phyloP scores from a whole-genome alignment of 176 grass and related monocot genomes.

The Dendrocalamus sinicus region DNA sequence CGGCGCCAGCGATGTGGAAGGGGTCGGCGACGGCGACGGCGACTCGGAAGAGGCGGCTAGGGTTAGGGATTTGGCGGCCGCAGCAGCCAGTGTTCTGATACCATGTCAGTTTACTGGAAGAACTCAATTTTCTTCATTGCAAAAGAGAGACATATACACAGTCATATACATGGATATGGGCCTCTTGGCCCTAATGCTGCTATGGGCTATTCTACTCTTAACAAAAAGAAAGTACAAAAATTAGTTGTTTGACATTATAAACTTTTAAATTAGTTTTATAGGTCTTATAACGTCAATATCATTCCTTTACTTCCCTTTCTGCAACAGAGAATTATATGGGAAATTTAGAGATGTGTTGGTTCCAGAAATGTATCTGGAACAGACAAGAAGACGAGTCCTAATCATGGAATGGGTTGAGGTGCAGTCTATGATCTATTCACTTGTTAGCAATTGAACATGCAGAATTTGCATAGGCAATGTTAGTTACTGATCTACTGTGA shows the following conservation, averaged over 20 bases:
- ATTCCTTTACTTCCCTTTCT: conserved; percentile 29
- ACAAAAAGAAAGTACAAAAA: background rate
- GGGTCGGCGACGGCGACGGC: too few species aligned
- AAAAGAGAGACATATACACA: too few species aligned
- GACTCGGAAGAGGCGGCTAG: too few species aligned
- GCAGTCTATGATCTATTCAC: conserved; percentile 35
- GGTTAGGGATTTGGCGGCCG: too few species aligned
- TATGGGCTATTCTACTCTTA: too few species aligned
- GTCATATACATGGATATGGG: too few species aligned
- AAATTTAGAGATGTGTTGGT: conserved; percentile 80
- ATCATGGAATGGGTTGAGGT: conserved; percentile 99
- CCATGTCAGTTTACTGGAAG: too few species aligned
- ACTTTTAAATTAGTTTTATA: conserved; percentile 1
- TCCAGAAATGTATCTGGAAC: conserved; percentile 89
- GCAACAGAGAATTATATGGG: conserved; percentile 81
- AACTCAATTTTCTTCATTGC: too few species aligned
- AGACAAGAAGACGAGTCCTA: conserved; percentile 73
- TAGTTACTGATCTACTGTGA: conserved; percentile 3
- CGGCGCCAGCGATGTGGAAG: too few species aligned
- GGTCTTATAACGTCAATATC: background rate
- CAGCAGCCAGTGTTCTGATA: too few species aligned
- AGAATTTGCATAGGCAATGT: conserved; percentile 20
- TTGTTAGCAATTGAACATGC: conserved; percentile 8
- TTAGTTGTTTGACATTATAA: background rate
- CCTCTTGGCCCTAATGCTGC: too few species aligned